Conservation (phyloP, 805 yeast species). For the Ascoidea tarda region DNA sequence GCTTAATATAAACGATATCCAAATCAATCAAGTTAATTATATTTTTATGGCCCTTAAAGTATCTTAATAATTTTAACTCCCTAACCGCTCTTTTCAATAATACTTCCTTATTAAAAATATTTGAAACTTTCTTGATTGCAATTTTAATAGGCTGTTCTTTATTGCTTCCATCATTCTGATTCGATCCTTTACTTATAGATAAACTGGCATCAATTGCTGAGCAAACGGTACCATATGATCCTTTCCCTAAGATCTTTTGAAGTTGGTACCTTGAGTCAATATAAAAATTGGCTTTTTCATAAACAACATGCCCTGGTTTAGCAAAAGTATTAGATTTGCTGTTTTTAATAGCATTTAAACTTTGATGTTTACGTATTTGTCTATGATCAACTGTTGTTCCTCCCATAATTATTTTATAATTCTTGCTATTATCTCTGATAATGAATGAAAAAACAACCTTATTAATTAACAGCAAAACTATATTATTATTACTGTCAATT, state of each 20-base stretch:
- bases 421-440: no score
- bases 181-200: slow-evolving; percentile 17
- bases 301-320: slow-evolving; percentile 18
- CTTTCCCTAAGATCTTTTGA: slow-evolving; percentile 54
- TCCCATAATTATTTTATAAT: no score
- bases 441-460: no score
- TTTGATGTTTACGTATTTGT: no score
- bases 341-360: no score
- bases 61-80: slow-evolving; percentile 69
- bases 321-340: neutral
- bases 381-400: no score
- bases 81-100: slow-evolving; percentile 69
- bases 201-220: slow-evolving; percentile 41
- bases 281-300: slow-evolving; percentile 44
- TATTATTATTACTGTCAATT: no score
- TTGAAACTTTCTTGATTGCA: slow-evolving; percentile 73
- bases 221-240: slow-evolving; percentile 80
- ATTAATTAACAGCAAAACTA: no score
- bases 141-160: slow-evolving; percentile 20
- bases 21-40: slow-evolving; percentile 62
- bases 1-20: slow-evolving; percentile 49
- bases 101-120: slow-evolving; percentile 52
- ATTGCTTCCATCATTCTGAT: slow-evolving; percentile 4
- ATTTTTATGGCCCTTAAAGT: slow-evolving; percentile 76
- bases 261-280: slow-evolving; percentile 49